Base-by-base conservation (phyloP, 345 rosid genomes). In the Zanthoxylum bungeanum region DNA sequence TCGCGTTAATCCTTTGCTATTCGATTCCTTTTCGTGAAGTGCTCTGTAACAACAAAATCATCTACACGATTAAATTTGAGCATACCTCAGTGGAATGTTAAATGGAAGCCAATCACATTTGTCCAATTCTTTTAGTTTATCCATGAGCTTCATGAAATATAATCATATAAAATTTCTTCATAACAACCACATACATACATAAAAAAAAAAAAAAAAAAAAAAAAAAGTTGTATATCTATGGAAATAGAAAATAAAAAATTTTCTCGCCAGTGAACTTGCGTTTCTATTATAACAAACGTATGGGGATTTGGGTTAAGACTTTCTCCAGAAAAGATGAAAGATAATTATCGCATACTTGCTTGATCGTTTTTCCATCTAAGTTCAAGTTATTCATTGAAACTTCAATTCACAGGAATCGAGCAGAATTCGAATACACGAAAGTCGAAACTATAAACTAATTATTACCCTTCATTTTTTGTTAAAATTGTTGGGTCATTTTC, bases 11-110 rank as follows among this genome's bases (percentile, higher is more conserved):
- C 96, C 94, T 71, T 84, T 79, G 2, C 68, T 64, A 53, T 74
- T 85, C 24, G 73, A 34, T 28, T 96, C 99, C 80, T 81, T 93
- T 79, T 96, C 99, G 65, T 96, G 99, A 37, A 96, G 87, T 34
- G 99, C 99, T 70, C 99, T 96, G 94, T 50, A 70, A 71, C 58
- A 31, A 62, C 63, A 64, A 50, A 58, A 19, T 33, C 40, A 19
- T 22, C 28, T 2, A 52, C 56, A 67, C 31, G 22, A 58, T 68
- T 4, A 58, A 60, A 71, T 36, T 27, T 44, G 37, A 9, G 28
- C 36, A 12, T 12, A 12, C 16, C 49, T 44, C 19, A 42, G 49
- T 3, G 49, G 49, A 44, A 44, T 44, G 19, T 19, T 12, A 44
- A 44, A 44, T 19, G 16, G 49, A 44, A 44, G 49, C 17, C 14